Percentiles rank a stretch among this genome's conserved stretches.
Evolutionary conservation across 1,284 basidiomycete species (phyloP).

Genomic region (Ceratobasidium sp.): DNA sequence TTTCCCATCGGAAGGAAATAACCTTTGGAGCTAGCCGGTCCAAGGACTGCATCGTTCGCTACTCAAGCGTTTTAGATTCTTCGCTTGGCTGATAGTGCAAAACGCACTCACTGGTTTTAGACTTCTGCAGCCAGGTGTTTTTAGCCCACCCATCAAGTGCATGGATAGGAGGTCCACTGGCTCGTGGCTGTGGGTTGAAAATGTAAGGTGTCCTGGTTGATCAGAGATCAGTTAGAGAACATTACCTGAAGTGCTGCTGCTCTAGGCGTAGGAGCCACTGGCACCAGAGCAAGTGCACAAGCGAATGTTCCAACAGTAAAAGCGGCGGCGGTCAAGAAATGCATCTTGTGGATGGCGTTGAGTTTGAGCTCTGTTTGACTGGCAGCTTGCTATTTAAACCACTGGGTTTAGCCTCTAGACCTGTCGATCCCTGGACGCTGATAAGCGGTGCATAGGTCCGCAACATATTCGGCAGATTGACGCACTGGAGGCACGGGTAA

Average conservation of each 20-base stretch:
- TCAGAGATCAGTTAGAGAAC: not conserved
- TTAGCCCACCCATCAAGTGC: constrained; percentile 39
- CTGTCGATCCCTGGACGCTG: not conserved
- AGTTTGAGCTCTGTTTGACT: not conserved
- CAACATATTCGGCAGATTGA: not conserved
- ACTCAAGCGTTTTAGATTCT: not conserved
- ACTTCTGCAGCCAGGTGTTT: constrained; percentile 25
- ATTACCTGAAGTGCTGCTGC: not conserved
- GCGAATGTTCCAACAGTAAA: not conserved
- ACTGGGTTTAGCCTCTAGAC: not conserved
- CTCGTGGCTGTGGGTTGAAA: constrained; percentile 7
- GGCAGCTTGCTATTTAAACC: not conserved
- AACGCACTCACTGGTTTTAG: not conserved
- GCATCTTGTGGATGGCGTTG: not conserved
- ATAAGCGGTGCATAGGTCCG: not conserved
- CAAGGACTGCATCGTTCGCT: not conserved
- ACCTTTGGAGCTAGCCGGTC: not conserved
- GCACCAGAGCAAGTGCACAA: too few species aligned
- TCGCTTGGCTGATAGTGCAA: too few species aligned
- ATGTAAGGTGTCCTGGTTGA: too few species aligned
- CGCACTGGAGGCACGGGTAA: not conserved
- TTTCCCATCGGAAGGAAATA: not conserved
- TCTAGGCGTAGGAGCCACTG: too few species aligned
- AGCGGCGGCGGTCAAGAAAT: not conserved
- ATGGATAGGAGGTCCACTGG: constrained; percentile 23